phyloP scores from a whole-genome alignment of 2,329 filamentous ascomycete genomes.

The Mollisiaceae sp. region DNA sequence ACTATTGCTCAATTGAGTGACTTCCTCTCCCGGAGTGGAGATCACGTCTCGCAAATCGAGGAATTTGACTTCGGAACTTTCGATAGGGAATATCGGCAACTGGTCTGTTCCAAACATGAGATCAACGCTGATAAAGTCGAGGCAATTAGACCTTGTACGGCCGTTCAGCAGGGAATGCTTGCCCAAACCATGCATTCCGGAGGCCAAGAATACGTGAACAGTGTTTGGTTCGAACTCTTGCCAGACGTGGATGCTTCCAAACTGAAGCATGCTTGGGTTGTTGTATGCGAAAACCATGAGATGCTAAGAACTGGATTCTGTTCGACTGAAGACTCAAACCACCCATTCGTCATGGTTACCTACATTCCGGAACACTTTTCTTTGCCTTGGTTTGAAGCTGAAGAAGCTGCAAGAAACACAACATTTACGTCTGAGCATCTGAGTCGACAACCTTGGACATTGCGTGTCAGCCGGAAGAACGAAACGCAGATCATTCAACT shows the following conservation, averaged over 20 bases:
- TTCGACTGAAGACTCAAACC: slow-evolving; percentile 60
- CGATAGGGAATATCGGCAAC: slow-evolving; percentile 48
- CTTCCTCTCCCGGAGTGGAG: slow-evolving; percentile 26
- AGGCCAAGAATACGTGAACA: slow-evolving; percentile 78
- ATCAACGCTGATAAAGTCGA: slow-evolving; percentile 50
- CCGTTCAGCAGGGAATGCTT: slow-evolving; percentile 80
- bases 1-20: slow-evolving; percentile 46
- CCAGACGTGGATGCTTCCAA: slow-evolving; percentile 44
- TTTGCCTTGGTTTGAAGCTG: slow-evolving; percentile 48
- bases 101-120: slow-evolving; percentile 34
- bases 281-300: slow-evolving; percentile 59
- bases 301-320: slow-evolving; percentile 81
- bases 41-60: neutral
- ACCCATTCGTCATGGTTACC: slow-evolving; percentile 77
- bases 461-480: slow-evolving; percentile 26
- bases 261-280: slow-evolving; percentile 64
- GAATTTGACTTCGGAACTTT: slow-evolving; percentile 57
- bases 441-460: slow-evolving; percentile 37
- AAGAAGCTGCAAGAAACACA: neutral
- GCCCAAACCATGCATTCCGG: slow-evolving; percentile 72
- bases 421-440: slow-evolving; percentile 18
- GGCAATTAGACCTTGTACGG: slow-evolving; percentile 75
- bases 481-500: slow-evolving; percentile 32
- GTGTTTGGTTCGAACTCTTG: slow-evolving; percentile 60
- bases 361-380: slow-evolving; percentile 47